Conservation (phyloP, 305 asterid genomes). For the Fraxinus paxiana region DNA sequence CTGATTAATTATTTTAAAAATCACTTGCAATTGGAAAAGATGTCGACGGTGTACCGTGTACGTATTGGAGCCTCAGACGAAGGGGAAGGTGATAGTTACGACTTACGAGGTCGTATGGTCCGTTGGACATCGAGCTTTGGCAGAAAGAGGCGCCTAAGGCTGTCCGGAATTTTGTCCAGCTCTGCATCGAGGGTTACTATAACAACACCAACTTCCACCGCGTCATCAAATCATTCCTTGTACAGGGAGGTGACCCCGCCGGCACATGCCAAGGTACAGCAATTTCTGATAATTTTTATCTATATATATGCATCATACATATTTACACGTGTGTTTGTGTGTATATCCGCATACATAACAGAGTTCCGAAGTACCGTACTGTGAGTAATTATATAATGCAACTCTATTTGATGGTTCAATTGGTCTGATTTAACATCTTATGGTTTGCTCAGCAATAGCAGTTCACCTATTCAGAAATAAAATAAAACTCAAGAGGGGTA, state of each 20-base stretch:
- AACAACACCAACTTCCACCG: conserved; percentile 76
- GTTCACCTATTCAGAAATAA: not conserved
- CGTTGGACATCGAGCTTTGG: conserved; percentile 87
- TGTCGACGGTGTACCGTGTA: conserved; percentile 64
- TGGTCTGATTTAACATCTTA: not conserved
- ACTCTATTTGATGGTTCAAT: not conserved
- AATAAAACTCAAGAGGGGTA: not conserved
- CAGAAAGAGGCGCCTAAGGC: conserved; percentile 97
- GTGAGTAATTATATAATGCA: not conserved
- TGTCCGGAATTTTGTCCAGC: conserved; percentile 87
- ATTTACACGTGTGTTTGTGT: not conserved
- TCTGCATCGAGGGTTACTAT: conserved; percentile 86
- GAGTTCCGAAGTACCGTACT: not conserved
- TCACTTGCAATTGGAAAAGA: conserved; percentile 3
- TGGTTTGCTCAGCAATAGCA: not conserved
- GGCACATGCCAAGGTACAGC: conserved; percentile 60
- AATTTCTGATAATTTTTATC: not conserved
- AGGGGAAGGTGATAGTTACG: conserved; percentile 71
- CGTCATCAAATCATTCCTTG: conserved; percentile 64
- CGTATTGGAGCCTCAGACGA: conserved; percentile 92
- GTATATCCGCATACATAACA: not conserved
- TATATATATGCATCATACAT: not conserved
- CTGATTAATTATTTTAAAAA: not conserved
- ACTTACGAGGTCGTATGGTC: conserved; percentile 78
- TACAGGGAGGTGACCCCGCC: conserved; percentile 88